phyloP scores from a whole-genome alignment of 768 basidiomycete genomes.

The Suillus brevipes region DNA sequence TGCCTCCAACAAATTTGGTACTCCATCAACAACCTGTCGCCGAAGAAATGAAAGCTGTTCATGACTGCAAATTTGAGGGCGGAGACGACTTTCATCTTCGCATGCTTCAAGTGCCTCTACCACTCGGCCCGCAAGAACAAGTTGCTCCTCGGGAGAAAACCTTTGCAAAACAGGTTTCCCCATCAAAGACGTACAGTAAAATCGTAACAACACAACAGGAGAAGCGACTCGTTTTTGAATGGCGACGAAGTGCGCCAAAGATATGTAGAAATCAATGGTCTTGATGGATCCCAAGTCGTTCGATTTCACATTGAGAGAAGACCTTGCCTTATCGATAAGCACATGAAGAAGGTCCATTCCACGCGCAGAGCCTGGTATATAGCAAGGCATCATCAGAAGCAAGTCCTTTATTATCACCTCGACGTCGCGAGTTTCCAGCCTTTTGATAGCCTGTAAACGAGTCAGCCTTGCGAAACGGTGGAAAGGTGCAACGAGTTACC shows the following conservation, averaged over 20 bases:
- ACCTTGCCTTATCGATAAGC: slow-evolving; percentile 38
- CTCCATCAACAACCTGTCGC: slow-evolving; percentile 52
- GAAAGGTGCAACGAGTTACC: slow-evolving; percentile 37
- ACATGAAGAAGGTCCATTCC: slow-evolving; percentile 42
- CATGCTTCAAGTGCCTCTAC: slow-evolving; percentile 45
- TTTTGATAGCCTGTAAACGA: slow-evolving; percentile 48
- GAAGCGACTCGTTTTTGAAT: slow-evolving; percentile 43
- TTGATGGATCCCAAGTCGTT: slow-evolving; percentile 35
- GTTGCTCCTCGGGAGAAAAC: slow-evolving; percentile 43
- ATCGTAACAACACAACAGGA: slow-evolving; percentile 49
- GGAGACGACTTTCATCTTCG: slow-evolving; percentile 29
- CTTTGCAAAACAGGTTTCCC: slow-evolving; percentile 50
- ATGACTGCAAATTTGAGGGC: slow-evolving; percentile 25
- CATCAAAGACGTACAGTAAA: slow-evolving; percentile 46
- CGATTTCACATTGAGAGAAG: slow-evolving; percentile 33
- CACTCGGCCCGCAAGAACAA: slow-evolving; percentile 46
- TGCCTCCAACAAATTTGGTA: slow-evolving; percentile 46
- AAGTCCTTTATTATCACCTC: slow-evolving; percentile 53
- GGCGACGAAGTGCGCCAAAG: slow-evolving; percentile 45
- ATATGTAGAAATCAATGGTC: slow-evolving; percentile 44
- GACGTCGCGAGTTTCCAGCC: slow-evolving; percentile 40
- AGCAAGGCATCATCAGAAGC: slow-evolving; percentile 50
- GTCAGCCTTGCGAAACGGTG: slow-evolving; percentile 2
- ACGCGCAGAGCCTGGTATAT: slow-evolving; percentile 34
- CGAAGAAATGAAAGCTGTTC: slow-evolving; percentile 39